Evolutionary conservation across 2,329 filamentous ascomycete species (phyloP).

Genomic region (Neurospora crassa): DNA sequence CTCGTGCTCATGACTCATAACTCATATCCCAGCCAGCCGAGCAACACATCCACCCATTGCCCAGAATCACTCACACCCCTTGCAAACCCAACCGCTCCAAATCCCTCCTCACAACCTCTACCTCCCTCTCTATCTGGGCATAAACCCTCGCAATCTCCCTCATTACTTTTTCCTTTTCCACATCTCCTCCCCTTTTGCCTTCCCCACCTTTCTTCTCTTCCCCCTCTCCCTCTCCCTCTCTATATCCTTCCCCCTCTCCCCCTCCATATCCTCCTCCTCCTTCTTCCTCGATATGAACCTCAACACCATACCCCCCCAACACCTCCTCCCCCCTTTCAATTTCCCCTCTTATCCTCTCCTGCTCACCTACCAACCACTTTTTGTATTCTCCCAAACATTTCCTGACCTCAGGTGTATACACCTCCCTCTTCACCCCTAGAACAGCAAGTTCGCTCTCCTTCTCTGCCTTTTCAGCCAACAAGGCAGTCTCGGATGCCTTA

Average conservation of each 20-base stretch:
- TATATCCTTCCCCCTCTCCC: slow-evolving; percentile 19
- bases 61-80: slow-evolving; percentile 8
- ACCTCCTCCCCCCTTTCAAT: slow-evolving; percentile 32
- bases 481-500: slow-evolving; percentile 34
- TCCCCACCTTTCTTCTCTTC: slow-evolving; percentile 31
- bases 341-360: slow-evolving; percentile 32
- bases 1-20: not conserved
- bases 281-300: slow-evolving; percentile 23
- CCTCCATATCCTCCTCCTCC: slow-evolving; percentile 15
- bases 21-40: not conserved
- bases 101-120: slow-evolving; percentile 41
- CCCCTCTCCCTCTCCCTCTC: slow-evolving; percentile 18
- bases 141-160: slow-evolving; percentile 44
- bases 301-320: slow-evolving; percentile 37
- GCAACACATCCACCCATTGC: not conserved
- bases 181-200: slow-evolving; percentile 21
- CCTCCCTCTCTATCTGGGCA: slow-evolving; percentile 37
- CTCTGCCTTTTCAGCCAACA: slow-evolving; percentile 33
- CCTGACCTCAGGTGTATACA: slow-evolving; percentile 36
- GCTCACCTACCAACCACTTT: slow-evolving; percentile 38
- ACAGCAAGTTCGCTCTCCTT: slow-evolving; percentile 28
- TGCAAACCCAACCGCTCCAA: slow-evolving; percentile 26
- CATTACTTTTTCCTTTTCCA: slow-evolving; percentile 37
- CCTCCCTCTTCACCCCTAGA: slow-evolving; percentile 25
- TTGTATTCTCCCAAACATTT: slow-evolving; percentile 37